Evolutionary conservation across 345 rosid genomes (phyloP), one percentile per base, ranked within the genome.

Genomic region (Corymbia maculata): DNA sequence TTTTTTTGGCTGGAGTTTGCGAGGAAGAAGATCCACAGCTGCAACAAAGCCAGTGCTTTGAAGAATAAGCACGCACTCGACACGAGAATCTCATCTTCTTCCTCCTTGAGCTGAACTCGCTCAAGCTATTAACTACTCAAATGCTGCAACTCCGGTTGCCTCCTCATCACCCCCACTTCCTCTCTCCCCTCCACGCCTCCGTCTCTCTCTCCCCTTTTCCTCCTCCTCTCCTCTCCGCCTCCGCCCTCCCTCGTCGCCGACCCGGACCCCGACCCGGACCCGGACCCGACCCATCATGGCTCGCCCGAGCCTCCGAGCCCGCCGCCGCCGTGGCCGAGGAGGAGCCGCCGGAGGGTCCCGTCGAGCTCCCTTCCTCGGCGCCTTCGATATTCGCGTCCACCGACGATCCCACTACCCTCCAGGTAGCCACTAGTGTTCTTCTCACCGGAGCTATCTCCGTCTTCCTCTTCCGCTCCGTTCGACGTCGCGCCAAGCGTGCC

Each of bases 391-490:
- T 97, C 88, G 93, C 99, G 51, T 93, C 97, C 86, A 85, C 94
- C 28, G 98, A 97, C 88, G 96, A 96, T 32, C 98, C 99, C 86
- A 87, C 97, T 26, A 90, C 95, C 36, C 90, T 96, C 88, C 99
- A 96, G 64, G 91, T 96, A 19, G 94, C 99, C 90, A 94, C 98
- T 85, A 96, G 99, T 86, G 95, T 96, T 79, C 93, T 97, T 87
- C 98, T 97, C 86, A 96, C 98, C 19, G 99, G 97, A 6, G 94
- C 99, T 89, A 93, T 97, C 90, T 90, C 94, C 26, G 89, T 97
- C 89, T 97, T 96, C 93, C 98, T 97, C 92, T 93, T 96, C 90
- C 99, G 99, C 53, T 88, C 99, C 19, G 49, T 97, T 64, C 94
- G 99, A 79, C 98, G 98, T 86, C 96, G 99, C 4, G 98, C 94